Conservation (phyloP, 2,329 filamentous ascomycete genomes). For the Berkeleyomyces rouxiae region DNA sequence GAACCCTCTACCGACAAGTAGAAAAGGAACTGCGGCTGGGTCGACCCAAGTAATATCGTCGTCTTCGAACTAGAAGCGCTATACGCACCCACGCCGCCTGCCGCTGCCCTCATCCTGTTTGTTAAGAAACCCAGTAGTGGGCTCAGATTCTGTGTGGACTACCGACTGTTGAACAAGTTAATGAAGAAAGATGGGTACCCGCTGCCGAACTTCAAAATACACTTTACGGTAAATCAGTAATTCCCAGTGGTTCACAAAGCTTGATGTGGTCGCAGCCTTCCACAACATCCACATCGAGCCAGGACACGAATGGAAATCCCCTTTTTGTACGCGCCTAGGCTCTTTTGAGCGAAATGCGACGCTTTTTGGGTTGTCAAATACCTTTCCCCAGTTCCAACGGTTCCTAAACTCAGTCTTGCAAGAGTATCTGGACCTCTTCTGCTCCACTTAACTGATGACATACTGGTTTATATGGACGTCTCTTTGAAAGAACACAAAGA, state of each 20-base stretch:
- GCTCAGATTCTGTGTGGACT: constrained; percentile 22
- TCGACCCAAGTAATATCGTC: not conserved
- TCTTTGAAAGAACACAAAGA: constrained; percentile 17
- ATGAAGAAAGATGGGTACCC: constrained; percentile 22
- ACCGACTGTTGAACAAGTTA: constrained; percentile 21
- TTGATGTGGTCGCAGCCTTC: constrained; percentile 18
- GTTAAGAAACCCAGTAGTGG: constrained; percentile 19
- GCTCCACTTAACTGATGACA: not conserved
- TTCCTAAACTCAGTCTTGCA: not conserved
- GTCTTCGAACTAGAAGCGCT: not conserved
- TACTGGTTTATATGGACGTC: constrained; percentile 19
- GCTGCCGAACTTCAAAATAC: constrained; percentile 20
- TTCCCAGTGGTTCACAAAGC: constrained; percentile 19
- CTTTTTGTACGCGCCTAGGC: not conserved
- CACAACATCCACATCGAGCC: not conserved
- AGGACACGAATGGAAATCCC: not conserved
- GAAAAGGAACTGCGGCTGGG: not conserved
- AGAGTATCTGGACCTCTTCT: not conserved
- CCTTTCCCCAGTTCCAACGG: not conserved
- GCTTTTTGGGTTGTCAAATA: not conserved
- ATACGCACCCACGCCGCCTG: not conserved
- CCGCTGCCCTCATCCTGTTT: constrained; percentile 19
- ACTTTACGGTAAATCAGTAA: constrained; percentile 17
- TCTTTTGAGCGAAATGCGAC: not conserved
- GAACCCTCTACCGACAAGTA: not conserved